A percentile compares a stretch with the other conserved stretches of the same genome.
Evolutionary conservation across 306 rosid genomes (phyloP).

Genomic region (Sophora flavescens): DNA sequence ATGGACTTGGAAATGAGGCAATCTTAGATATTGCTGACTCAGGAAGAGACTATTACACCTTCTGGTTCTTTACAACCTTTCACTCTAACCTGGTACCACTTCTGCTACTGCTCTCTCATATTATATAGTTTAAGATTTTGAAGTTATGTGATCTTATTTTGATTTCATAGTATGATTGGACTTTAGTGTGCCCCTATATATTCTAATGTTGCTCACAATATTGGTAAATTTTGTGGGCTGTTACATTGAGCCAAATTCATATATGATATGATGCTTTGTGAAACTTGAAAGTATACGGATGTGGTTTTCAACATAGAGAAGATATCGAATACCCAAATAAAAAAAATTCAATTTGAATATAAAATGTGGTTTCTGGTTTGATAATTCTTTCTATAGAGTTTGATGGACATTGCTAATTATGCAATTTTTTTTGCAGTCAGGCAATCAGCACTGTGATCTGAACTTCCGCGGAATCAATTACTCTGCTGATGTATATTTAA

Average conservation of each 20-base stretch:
- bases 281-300: neutral
- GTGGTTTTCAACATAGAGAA: neutral
- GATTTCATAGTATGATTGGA: constrained; percentile 2
- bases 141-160: neutral
- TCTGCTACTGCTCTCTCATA: neutral
- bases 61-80: constrained; percentile 90
- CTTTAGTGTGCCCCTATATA: neutral
- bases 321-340: neutral
- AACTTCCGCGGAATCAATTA: constrained; percentile 92
- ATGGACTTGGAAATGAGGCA: constrained; percentile 75
- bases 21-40: constrained; percentile 91
- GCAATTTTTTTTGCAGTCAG: constrained; percentile 60
- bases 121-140: constrained; percentile 4
- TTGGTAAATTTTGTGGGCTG: constrained; percentile 4
- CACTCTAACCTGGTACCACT: constrained; percentile 69
- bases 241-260: constrained; percentile 11
- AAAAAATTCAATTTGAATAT: neutral
- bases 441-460: constrained; percentile 77
- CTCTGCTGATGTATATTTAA: constrained; percentile 83
- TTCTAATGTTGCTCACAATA: neutral
- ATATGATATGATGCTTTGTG: neutral
- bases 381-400: constrained; percentile 10
- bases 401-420: constrained; percentile 41
- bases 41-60: constrained; percentile 87
- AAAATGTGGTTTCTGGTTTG: constrained; percentile 25